These are phyloP conservation scores for Penicillium lagena DNA, from an alignment of 495 filamentous ascomycete species.

Conservation along the genomic window DNA sequence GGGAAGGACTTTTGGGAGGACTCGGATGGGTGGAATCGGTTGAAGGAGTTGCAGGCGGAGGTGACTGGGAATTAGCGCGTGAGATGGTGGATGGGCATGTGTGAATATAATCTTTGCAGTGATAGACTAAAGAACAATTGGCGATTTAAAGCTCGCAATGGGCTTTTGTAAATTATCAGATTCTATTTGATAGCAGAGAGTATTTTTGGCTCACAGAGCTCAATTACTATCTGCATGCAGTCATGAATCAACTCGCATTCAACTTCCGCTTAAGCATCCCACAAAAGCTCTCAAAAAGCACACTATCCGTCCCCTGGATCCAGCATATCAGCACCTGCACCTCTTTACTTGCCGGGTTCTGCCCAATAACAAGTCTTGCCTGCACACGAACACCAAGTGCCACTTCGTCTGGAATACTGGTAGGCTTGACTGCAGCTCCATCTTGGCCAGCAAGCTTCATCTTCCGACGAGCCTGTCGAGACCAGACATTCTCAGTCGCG, in stretches of 20 bases:
- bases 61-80: conserved; percentile 27
- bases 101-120: neutral
- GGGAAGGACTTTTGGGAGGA: conserved; percentile 82
- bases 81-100: neutral
- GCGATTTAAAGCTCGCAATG: too few species aligned
- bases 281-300: conserved; percentile 83
- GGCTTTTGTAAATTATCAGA: too few species aligned
- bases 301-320: conserved; percentile 67
- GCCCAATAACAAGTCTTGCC: conserved; percentile 20
- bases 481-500: conserved; percentile 66
- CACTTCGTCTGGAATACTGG: conserved; percentile 13
- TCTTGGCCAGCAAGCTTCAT: conserved; percentile 23
- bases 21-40: conserved; percentile 57
- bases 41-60: conserved; percentile 46
- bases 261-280: conserved; percentile 66
- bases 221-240: neutral
- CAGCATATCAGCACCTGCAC: conserved; percentile 54
- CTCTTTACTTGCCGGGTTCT: conserved; percentile 12
- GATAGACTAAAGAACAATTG: neutral
- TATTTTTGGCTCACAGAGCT: neutral
- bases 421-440: conserved; percentile 19
- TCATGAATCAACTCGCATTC: conserved; percentile 8
- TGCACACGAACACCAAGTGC: conserved; percentile 43
- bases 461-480: conserved; percentile 54
- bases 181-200: neutral